Conservation (phyloP, 192 early-diverging fungal species). For the Coemansia sp. region DNA sequence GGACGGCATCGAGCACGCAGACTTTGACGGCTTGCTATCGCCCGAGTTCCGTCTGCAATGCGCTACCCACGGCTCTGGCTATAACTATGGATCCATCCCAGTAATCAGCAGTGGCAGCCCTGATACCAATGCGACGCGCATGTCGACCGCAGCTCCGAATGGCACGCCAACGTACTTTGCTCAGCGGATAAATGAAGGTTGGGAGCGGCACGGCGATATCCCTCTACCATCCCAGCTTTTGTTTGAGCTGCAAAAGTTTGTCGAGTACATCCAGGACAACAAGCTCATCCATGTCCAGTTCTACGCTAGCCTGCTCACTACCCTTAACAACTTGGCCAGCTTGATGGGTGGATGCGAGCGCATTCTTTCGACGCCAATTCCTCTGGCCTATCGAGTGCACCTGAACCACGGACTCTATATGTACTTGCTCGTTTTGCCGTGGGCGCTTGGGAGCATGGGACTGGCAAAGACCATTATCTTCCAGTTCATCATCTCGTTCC, state of each 20-base stretch:
- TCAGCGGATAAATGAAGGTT: conserved; percentile 35
- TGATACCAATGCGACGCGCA: conserved; percentile 1
- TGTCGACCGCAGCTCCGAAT: conserved; percentile 1
- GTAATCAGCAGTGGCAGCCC: neutral
- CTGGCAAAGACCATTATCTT: conserved; percentile 66
- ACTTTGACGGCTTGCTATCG: conserved; percentile 63
- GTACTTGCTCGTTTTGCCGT: conserved; percentile 78
- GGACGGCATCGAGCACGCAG: conserved; percentile 62
- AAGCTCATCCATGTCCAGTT: conserved; percentile 37
- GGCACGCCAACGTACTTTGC: conserved; percentile 16
- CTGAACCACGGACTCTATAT: conserved; percentile 78
- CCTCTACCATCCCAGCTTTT: conserved; percentile 60
- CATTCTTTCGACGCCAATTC: conserved; percentile 83
- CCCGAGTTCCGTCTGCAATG: conserved; percentile 47
- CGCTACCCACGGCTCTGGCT: conserved; percentile 23
- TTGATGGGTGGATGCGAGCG: conserved; percentile 76
- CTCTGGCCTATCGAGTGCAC: conserved; percentile 85
- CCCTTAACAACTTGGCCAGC: conserved; percentile 56
- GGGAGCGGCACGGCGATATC: conserved; percentile 27
- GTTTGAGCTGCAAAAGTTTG: conserved; percentile 62
- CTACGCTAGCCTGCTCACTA: conserved; percentile 52
- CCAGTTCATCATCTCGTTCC: conserved; percentile 67
- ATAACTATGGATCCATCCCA: conserved; percentile 39
- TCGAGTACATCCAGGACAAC: conserved; percentile 52
- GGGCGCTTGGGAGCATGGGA: conserved; percentile 64